Conservation (phyloP, 495 filamentous ascomycete species). For the Aspergillus coremiiformis region DNA sequence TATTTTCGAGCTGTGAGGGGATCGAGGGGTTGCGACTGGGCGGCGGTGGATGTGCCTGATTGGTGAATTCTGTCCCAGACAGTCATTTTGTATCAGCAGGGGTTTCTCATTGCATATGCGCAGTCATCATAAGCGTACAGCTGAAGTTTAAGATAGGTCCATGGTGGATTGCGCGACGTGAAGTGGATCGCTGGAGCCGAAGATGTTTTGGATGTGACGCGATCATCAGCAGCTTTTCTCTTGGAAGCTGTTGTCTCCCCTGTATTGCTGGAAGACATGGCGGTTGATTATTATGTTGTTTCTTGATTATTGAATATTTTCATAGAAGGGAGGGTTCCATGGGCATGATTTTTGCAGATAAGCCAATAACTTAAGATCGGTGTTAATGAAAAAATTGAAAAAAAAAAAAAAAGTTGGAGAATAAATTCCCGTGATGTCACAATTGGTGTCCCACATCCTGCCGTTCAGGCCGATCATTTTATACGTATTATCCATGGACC, state of each 20-base stretch:
- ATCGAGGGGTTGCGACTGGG: conserved; percentile 47
- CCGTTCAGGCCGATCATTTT: neutral
- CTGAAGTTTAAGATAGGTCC: conserved; percentile 44
- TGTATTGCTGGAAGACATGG: neutral
- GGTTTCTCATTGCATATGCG: neutral
- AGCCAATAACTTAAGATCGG: neutral
- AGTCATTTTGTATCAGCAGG: conserved; percentile 1
- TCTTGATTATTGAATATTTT: conserved; percentile 1
- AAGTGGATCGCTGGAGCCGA: conserved; percentile 21
- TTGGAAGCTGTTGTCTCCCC: conserved; percentile 18
- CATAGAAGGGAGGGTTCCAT: neutral
- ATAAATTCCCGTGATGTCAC: conserved; percentile 21
- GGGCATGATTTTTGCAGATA: neutral
- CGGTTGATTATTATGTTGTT: neutral
- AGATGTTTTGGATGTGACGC: conserved; percentile 1
- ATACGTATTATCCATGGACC: too few species aligned
- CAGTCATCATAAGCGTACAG: conserved; percentile 22
- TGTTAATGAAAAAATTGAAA: conserved; percentile 1
- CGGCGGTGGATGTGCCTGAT: conserved; percentile 17
- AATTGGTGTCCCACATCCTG: neutral
- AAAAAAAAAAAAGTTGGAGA: conserved; percentile 10
- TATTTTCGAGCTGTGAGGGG: conserved; percentile 65
- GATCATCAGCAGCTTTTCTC: conserved; percentile 24
- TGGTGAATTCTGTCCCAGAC: conserved; percentile 24
- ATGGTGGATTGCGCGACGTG: conserved; percentile 42